Conservation (phyloP, 257 asterid species). For the Fraxinus quadrangulata region DNA sequence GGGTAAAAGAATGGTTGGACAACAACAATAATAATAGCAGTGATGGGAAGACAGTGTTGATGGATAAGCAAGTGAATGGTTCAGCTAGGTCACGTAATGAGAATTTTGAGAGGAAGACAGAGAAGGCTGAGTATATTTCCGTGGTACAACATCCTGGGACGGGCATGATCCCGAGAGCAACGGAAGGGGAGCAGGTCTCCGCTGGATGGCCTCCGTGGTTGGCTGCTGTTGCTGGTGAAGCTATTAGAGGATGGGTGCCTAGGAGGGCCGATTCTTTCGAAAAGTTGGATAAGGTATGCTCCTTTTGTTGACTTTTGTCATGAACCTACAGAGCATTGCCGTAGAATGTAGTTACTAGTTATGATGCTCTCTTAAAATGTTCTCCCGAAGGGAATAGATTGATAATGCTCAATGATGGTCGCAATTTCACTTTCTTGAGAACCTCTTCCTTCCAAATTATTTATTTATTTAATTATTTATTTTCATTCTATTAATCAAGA, state of each 20-base stretch:
- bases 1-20: constrained; percentile 63
- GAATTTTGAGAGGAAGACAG: constrained; percentile 66
- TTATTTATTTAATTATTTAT: too few species aligned
- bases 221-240: constrained; percentile 94
- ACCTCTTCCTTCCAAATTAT: background rate
- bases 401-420: background rate
- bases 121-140: constrained; percentile 55
- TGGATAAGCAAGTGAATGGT: constrained; percentile 69
- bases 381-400: background rate
- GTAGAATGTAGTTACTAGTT: background rate
- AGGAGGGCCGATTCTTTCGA: constrained; percentile 88
- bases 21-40: constrained; percentile 34
- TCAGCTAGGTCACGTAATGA: constrained; percentile 56
- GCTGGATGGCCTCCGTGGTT: constrained; percentile 99
- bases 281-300: constrained; percentile 80
- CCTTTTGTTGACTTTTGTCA: constrained; percentile 21
- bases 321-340: constrained; percentile 7
- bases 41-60: constrained; percentile 57
- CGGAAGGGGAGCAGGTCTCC: constrained; percentile 80
- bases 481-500: background rate
- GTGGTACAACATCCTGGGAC: constrained; percentile 50
- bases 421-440: background rate
- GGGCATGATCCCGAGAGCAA: constrained; percentile 58
- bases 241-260: constrained; percentile 93
- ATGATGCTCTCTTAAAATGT: constrained; percentile 1